phyloP scores from a whole-genome alignment of 2,329 filamentous ascomycete genomes.

The Fusarium beomiforme region DNA sequence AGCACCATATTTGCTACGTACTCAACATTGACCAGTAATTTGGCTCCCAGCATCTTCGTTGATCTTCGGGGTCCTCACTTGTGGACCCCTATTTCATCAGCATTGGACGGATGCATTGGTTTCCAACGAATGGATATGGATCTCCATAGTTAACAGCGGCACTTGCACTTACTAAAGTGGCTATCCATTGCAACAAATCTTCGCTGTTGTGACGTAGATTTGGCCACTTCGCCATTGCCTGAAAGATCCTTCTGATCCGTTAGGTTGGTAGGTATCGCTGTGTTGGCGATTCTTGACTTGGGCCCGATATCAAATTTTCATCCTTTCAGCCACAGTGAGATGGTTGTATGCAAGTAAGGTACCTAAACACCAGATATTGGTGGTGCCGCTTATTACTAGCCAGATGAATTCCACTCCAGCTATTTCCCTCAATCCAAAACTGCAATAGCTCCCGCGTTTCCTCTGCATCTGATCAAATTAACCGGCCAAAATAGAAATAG shows the following conservation, averaged over 20 bases:
- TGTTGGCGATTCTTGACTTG: constrained; percentile 10
- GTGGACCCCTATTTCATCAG: constrained; percentile 29
- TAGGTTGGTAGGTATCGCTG: too few relatives aligned
- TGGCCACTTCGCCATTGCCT: constrained; percentile 31
- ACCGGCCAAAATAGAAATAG: constrained; percentile 28
- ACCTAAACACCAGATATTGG: constrained; percentile 13
- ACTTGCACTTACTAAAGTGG: constrained; percentile 4
- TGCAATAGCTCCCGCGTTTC: constrained; percentile 8
- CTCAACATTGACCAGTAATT: not conserved
- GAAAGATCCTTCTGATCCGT: not conserved
- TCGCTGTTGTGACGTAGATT: constrained; percentile 38
- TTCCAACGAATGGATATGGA: not conserved
- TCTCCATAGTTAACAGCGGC: constrained; percentile 23
- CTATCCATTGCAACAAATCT: constrained; percentile 9
- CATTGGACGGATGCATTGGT: constrained; percentile 12
- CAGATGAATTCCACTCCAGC: constrained; percentile 9
- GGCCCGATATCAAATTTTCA: constrained; percentile 1
- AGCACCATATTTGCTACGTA: constrained; percentile 18
- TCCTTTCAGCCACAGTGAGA: not conserved
- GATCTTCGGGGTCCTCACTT: constrained; percentile 12
- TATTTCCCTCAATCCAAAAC: constrained; percentile 33
- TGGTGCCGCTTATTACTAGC: not conserved
- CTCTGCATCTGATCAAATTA: constrained; percentile 28
- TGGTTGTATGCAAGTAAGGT: not conserved
- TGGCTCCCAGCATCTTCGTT: constrained; percentile 15